Evolutionary conservation across 345 rosid genomes (phyloP), one percentile per base, ranked within the genome.

Genomic region (Lepidium didymum): DNA sequence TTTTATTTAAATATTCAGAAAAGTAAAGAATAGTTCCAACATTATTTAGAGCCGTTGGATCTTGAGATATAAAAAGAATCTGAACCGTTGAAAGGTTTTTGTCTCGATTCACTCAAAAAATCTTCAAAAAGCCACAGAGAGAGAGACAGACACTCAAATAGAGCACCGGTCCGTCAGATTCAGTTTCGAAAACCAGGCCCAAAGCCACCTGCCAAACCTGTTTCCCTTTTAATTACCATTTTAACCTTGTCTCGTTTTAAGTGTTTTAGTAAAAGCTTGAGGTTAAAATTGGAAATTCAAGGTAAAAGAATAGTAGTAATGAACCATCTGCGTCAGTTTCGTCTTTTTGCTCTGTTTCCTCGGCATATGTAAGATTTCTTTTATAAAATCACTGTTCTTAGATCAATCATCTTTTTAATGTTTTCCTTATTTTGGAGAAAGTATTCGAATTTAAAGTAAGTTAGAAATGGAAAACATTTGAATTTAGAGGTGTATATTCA

Each of bases 91-190:
- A 71, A 55, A 57, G 19, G 7, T 68, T 29, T 15, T 33, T 13
- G 70, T 56, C 79, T 76, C 79, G 79, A 76, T 76, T 53, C 51
- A 27, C 51, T 10, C 13, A 70, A 75, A 69, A 74, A 69, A 75
- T 75, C 75, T 75, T 50, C 70, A 69, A 75, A 75, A 75, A 75
- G 75, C 67, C 55, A 62, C 37, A 63, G 25, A 74, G 78, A 33
- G 77, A 67, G 57, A 74, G 78, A 33, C 72, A 67, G 57, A 58
- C 73, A 53, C 77, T 74, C 57, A 74, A 67, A 74, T 60, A 67
- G 74, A 75, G 75, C 68, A 62, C 62, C 75, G 75, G 70, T 69
- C 75, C 75, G 75, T 76, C 76, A 70, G 76, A 76, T 70, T 76
- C 27, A 64, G 79, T 70, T 76, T 76, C 75, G 75, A 69, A 63